Evolutionary conservation across 352 stramenopile species (phyloP), one percentile per base, ranked within the genome.

Genomic region (Nothophytophthora sp.): DNA sequence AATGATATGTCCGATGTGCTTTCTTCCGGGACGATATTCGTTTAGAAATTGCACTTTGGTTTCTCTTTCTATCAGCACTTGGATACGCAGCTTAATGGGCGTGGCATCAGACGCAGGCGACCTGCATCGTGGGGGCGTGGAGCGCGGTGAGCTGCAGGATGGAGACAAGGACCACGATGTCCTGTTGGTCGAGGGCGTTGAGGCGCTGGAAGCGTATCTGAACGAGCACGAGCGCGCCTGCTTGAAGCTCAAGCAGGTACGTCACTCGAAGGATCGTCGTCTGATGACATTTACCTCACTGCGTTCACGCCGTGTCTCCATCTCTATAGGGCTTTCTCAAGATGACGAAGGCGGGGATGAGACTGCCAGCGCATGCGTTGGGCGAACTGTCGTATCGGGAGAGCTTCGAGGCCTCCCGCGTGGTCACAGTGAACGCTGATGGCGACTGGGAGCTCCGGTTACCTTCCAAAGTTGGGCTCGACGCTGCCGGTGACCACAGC

Each of bases 281-380:
- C 40, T 72, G 32, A 68, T 48, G 18, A 7, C 25, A 22, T 16
- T 20, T 33, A n/a, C n/a, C n/a, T 56, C 19, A 4, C 11, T 20
- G 29, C 23, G 11, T n/a, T 38, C 34, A 44, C 33, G n/a, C 50
- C n/a, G n/a, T n/a, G n/a, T n/a, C n/a, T n/a, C n/a, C n/a, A n/a
- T n/a, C n/a, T n/a, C n/a, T n/a, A n/a, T n/a, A 90, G 79, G 79
- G 72, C 18, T 88, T 88, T 54, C 43, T 90, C n/a, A 86, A 84
- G 67, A 67, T 88, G 23, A 77, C 74, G 22, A 88, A 77, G 60
- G 76, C 76, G 16, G 72, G 64, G 45, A 60, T 76, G 46, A 64
- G 66, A 11, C 56, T 90, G 5, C 62, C 73, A 15, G 55, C 68
- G 19, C 67, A 90, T 36, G 53, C 70, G 8, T 36, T 90, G 24